Base-by-base conservation (phyloP, 371 early-diverging fungal species). In the Lichtheimia hyalospora region DNA sequence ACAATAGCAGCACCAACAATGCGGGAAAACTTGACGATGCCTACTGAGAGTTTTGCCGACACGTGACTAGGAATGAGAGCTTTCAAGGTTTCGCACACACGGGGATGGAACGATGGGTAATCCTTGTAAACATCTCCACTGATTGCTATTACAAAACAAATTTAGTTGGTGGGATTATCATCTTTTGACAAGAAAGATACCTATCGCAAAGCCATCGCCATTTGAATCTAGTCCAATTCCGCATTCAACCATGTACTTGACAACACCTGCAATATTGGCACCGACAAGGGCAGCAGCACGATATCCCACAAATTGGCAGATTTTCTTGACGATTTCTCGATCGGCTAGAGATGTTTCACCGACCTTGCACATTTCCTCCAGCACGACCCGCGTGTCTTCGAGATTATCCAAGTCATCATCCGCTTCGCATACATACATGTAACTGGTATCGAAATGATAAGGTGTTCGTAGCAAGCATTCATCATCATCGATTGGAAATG, bases 391-490 rank as follows among this genome's bases (percentile, higher is more conserved):
- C 34, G 72, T 75, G 54, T 76, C 76, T 52, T 76, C 73, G n/a
- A 74, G 64, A 41, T 68, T 63, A 44, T 58, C 61, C 27, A 42
- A 55, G 43, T 62, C 57, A 43, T 73, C 59, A 52, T 77, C 77
- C 3, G 71, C 75, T 62, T 79, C 82, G 60, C 77, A 75, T 8
- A 77, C 78, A 53, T 75, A 75, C 91, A 96, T 89, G 75, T 88
- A 88, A 34, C 88, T 85, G 25, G 94, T 93, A 56, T 92, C 90
- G 62, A 95, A 93, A 41, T 75, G 77, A 70, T 91, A 91, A 3
- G 84, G 86, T 50, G 74, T 77, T 43, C 65, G 62, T 34, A 76
- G 46, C 28, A 76, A 56, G 49, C 73, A 70, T 7, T 63, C 73
- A 5, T 71, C 73, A 58, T 71, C 75, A 5, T 67, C 62, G 3